phyloP scores from a whole-genome alignment of 805 yeast species.

The Helenozyma baotianmanensis region DNA sequence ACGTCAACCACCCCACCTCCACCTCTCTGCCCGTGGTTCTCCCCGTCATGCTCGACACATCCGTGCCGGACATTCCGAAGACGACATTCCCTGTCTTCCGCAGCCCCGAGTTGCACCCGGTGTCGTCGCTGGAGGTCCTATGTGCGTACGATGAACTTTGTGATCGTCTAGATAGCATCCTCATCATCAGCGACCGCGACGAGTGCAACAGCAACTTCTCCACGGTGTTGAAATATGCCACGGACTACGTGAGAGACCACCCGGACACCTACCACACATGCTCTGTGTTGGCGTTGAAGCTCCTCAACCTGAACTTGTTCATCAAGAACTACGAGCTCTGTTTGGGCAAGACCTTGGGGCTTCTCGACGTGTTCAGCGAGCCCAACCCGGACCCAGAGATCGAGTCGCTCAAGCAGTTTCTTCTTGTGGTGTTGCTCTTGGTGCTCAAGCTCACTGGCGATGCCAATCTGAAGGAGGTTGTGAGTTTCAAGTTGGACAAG shows the following conservation, averaged over 20 bases:
- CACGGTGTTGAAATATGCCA: conserved; percentile 26
- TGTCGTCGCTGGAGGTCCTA: no score
- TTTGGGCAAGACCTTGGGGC: conserved; percentile 34
- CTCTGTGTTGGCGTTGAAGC: conserved; percentile 29
- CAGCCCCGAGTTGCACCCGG: not conserved
- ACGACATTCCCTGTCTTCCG: conserved; percentile 4
- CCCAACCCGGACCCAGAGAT: conserved; percentile 8
- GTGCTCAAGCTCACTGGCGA: conserved; percentile 30
- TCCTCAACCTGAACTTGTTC: conserved; percentile 36
- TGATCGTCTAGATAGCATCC: conserved; percentile 14
- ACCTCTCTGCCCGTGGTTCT: no score
- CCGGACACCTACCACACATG: conserved; percentile 26
- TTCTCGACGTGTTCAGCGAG: conserved; percentile 25
- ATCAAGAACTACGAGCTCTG: conserved; percentile 33
- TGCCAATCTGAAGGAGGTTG: conserved; percentile 4
- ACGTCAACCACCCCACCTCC: no score
- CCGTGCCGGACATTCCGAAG: not conserved
- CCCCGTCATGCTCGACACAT: no score
- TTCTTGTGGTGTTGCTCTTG: conserved; percentile 30
- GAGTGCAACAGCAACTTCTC: conserved; percentile 39
- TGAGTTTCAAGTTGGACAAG: conserved; percentile 1
- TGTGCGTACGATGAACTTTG: not conserved
- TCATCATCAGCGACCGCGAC: conserved; percentile 34
- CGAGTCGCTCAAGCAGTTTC: conserved; percentile 28
- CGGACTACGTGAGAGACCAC: conserved; percentile 23